Evolutionary conservation across 257 asterid genomes (phyloP), one percentile per base, ranked within the genome.

Genomic region (Sherardia arvensis): DNA sequence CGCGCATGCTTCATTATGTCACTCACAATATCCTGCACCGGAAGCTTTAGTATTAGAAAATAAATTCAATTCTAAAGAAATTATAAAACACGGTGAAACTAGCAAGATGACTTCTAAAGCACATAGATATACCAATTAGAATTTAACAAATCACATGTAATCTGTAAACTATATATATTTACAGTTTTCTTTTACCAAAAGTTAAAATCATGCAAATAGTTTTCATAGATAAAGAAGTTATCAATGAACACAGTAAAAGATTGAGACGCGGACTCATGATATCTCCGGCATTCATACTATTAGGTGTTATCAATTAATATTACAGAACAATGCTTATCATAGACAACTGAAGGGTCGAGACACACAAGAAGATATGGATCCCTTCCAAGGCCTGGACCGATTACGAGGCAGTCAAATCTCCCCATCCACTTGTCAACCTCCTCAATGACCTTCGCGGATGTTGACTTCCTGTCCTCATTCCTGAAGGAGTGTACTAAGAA

Each of bases 311-410:
- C 27, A 17, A 6, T 10, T 5, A 51, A 23, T 26, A 34, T 25
- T 3, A 10, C 17, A 64, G 28, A 33, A 36, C 48, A 61, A 33
- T 12, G n/a, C 17, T 61, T 56, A 33, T 55, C 14, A 14, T 14
- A 63, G 59, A 14, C 70, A 33, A 40, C 22, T 34, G 18, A 32
- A 68, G 60, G 22, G 12, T 38, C 45, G 38, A n/a, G 60, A 67
- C 89, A 9, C 34, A 91, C 98, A 90, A 93, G 84, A 73, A 90
- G 96, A 86, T 87, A 87, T 0, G 93, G 92, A 74, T 93, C 99
- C 79, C 99, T 78, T 55, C 97, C 99, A 18, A 89, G 97, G 73
- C 99, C 99, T 38, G 99, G 99, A 72, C 99, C 99, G 60, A 92
- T 74, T 28, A 92, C 90, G 15, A 89, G 82, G 73, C 99, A 93